Evolutionary conservation across 257 asterid species (phyloP).

Genomic region (Solanum peruvianum): DNA sequence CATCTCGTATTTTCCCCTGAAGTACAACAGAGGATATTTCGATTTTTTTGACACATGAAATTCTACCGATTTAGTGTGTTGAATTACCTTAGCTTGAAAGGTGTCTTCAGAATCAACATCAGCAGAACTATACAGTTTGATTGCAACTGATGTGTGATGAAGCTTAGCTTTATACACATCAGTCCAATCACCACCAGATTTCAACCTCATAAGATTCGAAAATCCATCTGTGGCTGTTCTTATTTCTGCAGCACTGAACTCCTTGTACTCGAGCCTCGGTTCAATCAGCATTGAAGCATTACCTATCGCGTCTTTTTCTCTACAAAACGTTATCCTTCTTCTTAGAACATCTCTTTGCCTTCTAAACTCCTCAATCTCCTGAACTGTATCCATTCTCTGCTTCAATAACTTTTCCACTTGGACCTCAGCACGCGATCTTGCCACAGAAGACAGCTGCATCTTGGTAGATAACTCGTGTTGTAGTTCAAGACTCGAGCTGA

Average conservation of each 20-base stretch:
- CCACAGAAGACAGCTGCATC: slow-evolving; percentile 32
- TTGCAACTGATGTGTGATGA: slow-evolving; percentile 32
- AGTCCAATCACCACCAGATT: slow-evolving; percentile 28
- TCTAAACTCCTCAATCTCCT: slow-evolving; percentile 43
- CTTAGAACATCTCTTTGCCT: slow-evolving; percentile 38
- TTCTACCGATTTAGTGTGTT: neutral
- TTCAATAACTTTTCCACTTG: slow-evolving; percentile 38
- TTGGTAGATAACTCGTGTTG: slow-evolving; percentile 45
- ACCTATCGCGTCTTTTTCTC: slow-evolving; percentile 42
- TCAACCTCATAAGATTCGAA: slow-evolving; percentile 34
- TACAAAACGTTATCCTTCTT: slow-evolving; percentile 58
- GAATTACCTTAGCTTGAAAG: slow-evolving; percentile 31
- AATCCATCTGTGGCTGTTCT: slow-evolving; percentile 50
- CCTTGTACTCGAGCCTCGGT: slow-evolving; percentile 24
- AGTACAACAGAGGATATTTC: neutral
- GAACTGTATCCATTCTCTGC: slow-evolving; percentile 31
- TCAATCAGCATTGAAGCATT: slow-evolving; percentile 15
- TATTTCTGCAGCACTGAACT: slow-evolving; percentile 46
- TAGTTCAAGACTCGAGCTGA: slow-evolving; percentile 36
- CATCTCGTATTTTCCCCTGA: neutral
- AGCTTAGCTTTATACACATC: slow-evolving; percentile 40
- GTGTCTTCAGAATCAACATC: slow-evolving; percentile 14
- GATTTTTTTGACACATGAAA: neutral
- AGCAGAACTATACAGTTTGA: slow-evolving; percentile 22
- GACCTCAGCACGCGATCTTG: slow-evolving; percentile 26